Conservation (phyloP, 78 protist species). For the Pelomyxa schiedti region DNA sequence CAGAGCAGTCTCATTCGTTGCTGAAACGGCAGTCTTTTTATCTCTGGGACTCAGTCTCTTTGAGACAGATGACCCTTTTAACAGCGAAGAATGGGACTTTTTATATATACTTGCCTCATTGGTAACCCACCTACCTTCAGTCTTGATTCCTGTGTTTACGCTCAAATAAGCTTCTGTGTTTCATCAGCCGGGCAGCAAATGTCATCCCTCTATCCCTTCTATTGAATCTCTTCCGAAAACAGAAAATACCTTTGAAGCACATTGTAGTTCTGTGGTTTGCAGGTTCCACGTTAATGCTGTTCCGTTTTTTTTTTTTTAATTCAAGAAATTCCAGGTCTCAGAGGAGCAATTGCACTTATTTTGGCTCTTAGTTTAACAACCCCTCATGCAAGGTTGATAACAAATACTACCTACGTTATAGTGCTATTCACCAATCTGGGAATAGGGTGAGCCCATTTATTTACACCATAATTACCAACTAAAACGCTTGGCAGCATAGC, state of each 20-base stretch:
- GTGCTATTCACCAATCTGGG: background rate
- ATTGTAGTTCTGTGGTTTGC: constrained; percentile 24
- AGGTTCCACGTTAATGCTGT: constrained; percentile 32
- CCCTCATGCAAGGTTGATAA: background rate
- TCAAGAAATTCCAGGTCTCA: constrained; percentile 14
- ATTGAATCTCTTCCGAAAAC: constrained; percentile 1
- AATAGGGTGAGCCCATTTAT: too few species aligned
- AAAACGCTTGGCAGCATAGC: too few species aligned
- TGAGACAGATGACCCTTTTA: background rate
- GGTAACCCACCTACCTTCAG: too few species aligned
- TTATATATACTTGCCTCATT: too few species aligned
- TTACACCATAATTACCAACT: too few species aligned
- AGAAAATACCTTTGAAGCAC: background rate
- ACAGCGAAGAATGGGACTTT: constrained; percentile 9
- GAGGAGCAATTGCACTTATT: constrained; percentile 44
- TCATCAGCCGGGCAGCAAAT: constrained; percentile 25
- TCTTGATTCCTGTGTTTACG: too few species aligned
- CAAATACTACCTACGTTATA: background rate
- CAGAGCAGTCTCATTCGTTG: background rate
- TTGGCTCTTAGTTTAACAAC: constrained; percentile 11
- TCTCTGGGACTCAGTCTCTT: constrained; percentile 40
- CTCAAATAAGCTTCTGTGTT: background rate
- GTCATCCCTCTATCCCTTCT: constrained; percentile 29
- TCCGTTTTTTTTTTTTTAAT: constrained; percentile 17
- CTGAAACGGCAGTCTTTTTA: constrained; percentile 34